phyloP scores from a whole-genome alignment of 1,284 basidiomycete genomes.

The Ceratobasidium sp. region DNA sequence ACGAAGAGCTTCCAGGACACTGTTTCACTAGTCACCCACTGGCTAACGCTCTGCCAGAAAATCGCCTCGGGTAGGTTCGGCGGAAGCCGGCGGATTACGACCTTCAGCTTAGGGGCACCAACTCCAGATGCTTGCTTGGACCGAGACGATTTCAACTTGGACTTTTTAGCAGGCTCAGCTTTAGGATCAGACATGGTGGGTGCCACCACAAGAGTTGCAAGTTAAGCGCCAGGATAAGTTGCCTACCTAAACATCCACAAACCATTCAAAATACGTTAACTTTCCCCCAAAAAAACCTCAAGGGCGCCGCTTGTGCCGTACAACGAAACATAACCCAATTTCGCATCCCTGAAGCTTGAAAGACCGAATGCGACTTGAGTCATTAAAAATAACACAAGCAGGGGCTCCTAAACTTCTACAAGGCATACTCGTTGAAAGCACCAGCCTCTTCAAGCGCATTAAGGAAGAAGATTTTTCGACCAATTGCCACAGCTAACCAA shows the following conservation, averaged over 20 bases:
- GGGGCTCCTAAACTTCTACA: conserved; percentile 9
- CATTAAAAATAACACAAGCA: too few species aligned
- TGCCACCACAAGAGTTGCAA: neutral
- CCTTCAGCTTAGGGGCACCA: conserved; percentile 69
- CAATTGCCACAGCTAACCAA: conserved; percentile 72
- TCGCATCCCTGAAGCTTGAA: too few species aligned
- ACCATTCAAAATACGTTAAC: too few species aligned
- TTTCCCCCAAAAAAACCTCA: too few species aligned
- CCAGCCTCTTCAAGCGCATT: conserved; percentile 42
- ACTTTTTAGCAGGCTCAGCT: conserved; percentile 19
- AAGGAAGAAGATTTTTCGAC: conserved; percentile 60
- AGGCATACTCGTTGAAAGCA: conserved; percentile 35
- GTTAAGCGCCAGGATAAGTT: too few species aligned
- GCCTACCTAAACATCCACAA: too few species aligned
- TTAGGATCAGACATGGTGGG: conserved; percentile 28
- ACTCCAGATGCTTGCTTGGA: conserved; percentile 31
- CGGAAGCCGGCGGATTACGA: conserved; percentile 87
- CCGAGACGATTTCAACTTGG: conserved; percentile 28
- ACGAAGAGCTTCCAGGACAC: conserved; percentile 74
- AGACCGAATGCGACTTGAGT: too few species aligned
- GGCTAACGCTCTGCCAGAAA: conserved; percentile 91
- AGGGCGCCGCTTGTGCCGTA: too few species aligned
- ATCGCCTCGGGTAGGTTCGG: conserved; percentile 91
- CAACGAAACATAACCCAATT: too few species aligned
- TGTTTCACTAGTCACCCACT: conserved; percentile 84